Evolutionary conservation across 306 rosid species (phyloP).

Genomic region (Cucurbita maxima): DNA sequence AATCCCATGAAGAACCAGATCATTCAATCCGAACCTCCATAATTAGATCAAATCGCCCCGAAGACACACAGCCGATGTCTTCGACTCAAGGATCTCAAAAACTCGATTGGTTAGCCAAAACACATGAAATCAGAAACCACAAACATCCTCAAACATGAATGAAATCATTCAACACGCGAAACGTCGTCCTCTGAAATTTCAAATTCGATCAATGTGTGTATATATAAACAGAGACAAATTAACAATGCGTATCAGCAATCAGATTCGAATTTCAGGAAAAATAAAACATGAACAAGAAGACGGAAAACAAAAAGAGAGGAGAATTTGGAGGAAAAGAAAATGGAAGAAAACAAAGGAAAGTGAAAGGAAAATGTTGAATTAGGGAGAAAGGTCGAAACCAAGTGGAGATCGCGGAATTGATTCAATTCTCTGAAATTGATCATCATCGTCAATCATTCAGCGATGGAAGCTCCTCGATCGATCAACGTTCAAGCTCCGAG

Average conservation of each 20-base stretch:
- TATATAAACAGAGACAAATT: not conserved
- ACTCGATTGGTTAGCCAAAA: not conserved
- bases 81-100: not conserved
- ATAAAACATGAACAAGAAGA: not conserved
- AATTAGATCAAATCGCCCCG: slow-evolving; percentile 18
- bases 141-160: not conserved
- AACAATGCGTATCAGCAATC: not conserved
- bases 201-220: not conserved
- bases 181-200: not conserved
- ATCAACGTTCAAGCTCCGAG: not conserved
- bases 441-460: not conserved
- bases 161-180: not conserved
- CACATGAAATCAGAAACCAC: not conserved
- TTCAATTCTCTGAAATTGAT: slow-evolving; percentile 5
- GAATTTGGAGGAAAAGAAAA: not conserved
- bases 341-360: not conserved
- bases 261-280: not conserved
- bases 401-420: slow-evolving; percentile 8
- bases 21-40: not conserved
- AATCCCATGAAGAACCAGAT: slow-evolving; percentile 19
- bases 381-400: not conserved
- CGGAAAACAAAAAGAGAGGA: not conserved
- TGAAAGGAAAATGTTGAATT: not conserved
- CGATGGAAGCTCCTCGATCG: not conserved
- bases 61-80: slow-evolving; percentile 3